Conservation (phyloP, 1,284 basidiomycete species). For the Boletus sp. region DNA sequence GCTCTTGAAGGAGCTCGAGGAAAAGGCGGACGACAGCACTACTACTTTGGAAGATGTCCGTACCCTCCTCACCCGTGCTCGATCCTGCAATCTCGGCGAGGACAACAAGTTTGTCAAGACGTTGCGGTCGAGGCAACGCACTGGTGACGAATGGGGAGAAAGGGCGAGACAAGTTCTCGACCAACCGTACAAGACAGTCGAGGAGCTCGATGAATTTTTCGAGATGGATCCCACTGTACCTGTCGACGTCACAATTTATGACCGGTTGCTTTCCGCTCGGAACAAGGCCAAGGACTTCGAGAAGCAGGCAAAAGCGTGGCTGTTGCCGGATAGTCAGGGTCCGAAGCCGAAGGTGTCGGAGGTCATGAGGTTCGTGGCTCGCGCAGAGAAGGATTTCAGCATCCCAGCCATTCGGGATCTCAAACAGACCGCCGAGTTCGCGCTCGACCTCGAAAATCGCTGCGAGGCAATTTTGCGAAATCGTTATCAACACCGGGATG, state of each 20-base stretch:
- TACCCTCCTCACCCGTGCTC: conserved; percentile 60
- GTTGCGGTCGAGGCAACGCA: conserved; percentile 53
- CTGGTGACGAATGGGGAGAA: conserved; percentile 70
- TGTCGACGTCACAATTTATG: conserved; percentile 57
- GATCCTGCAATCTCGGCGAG: conserved; percentile 57
- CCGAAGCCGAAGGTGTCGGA: conserved; percentile 61
- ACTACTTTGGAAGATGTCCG: conserved; percentile 65
- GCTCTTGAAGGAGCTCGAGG: conserved; percentile 64
- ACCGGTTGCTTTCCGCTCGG: conserved; percentile 55
- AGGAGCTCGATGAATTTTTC: conserved; percentile 65
- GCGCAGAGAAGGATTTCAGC: conserved; percentile 69
- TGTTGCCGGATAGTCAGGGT: conserved; percentile 49
- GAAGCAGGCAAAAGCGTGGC: conserved; percentile 68
- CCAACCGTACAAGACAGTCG: conserved; percentile 64
- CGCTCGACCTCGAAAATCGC: conserved; percentile 64
- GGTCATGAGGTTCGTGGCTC: conserved; percentile 59
- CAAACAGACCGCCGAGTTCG: conserved; percentile 64
- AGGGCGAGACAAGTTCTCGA: conserved; percentile 58
- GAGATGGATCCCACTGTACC: conserved; percentile 58
- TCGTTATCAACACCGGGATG: conserved; percentile 50
- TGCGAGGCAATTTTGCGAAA: conserved; percentile 71
- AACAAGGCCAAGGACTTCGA: conserved; percentile 71
- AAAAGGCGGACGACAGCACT: conserved; percentile 56
- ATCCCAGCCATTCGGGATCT: conserved; percentile 64
- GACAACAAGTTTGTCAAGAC: conserved; percentile 59